A percentile compares a stretch with the other conserved stretches of the same genome.
Conservation (phyloP, 140 eudicot species). For the Flaveria floridana region DNA sequence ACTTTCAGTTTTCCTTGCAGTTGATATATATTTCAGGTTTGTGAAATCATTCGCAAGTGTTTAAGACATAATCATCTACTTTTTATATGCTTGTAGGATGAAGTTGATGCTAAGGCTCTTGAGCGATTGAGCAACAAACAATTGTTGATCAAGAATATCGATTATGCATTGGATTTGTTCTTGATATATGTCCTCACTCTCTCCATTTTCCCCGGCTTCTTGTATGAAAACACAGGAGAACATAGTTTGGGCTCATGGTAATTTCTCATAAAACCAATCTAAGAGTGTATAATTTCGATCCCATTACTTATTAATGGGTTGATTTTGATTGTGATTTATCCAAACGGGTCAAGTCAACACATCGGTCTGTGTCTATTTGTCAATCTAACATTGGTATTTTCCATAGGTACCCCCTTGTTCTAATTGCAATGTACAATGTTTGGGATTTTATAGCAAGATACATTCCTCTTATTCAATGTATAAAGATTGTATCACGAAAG, state of each 20-base stretch:
- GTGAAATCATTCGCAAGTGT: neutral
- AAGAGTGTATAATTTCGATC: neutral
- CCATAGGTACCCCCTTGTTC: constrained; percentile 52
- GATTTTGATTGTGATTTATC: neutral
- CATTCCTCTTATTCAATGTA: constrained; percentile 46
- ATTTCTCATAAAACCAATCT: constrained; percentile 10
- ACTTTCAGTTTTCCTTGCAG: neutral
- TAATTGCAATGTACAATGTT: constrained; percentile 57
- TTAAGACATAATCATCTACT: neutral
- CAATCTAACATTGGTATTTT: neutral
- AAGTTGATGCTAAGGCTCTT: constrained; percentile 19
- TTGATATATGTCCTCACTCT: constrained; percentile 55
- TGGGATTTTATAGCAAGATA: constrained; percentile 60
- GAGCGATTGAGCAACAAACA: constrained; percentile 52
- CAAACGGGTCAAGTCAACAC: neutral
- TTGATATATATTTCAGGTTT: neutral
- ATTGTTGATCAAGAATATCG: constrained; percentile 42
- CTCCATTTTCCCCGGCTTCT: constrained; percentile 65
- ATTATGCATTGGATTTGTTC: constrained; percentile 52
- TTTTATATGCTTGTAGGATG: constrained; percentile 31
- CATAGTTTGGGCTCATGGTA: constrained; percentile 68
- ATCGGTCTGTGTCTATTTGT: neutral
- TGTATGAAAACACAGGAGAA: constrained; percentile 56
- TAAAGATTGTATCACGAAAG: constrained; percentile 52
- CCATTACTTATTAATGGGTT: neutral